Evolutionary conservation across 768 basidiomycete species (phyloP).

Genomic region (Dendrothele bispora): DNA sequence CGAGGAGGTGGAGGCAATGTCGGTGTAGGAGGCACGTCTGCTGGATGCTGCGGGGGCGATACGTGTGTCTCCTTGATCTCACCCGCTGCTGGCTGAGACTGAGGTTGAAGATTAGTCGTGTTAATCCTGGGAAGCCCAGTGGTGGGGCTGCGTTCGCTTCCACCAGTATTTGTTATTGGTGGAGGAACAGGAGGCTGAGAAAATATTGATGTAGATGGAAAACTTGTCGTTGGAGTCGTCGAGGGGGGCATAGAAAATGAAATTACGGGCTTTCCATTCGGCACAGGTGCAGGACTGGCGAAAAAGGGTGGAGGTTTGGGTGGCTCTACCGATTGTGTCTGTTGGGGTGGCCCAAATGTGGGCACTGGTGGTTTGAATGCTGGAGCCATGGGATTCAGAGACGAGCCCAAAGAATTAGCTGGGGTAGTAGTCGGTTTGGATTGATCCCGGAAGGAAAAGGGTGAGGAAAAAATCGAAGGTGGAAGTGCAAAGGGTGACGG

Average conservation of each 20-base stretch:
- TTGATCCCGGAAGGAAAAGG: too few relatives aligned
- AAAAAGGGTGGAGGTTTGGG: neutral
- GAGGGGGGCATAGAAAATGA: neutral
- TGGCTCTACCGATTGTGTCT: neutral
- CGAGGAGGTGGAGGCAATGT: slow-evolving; percentile 38
- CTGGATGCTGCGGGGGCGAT: too few relatives aligned
- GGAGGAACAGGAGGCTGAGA: neutral
- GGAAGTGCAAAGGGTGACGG: slow-evolving; percentile 19
- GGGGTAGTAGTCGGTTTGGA: too few relatives aligned
- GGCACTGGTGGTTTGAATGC: neutral
- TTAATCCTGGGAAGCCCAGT: slow-evolving; percentile 24
- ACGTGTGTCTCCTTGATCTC: too few relatives aligned
- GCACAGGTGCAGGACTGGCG: neutral
- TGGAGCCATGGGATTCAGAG: neutral
- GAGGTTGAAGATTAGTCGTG: too few relatives aligned
- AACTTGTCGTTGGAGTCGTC: neutral
- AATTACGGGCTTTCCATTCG: too few relatives aligned
- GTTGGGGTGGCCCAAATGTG: neutral
- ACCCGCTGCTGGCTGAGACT: too few relatives aligned
- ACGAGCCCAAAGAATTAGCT: too few relatives aligned
- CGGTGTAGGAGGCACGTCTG: too few relatives aligned
- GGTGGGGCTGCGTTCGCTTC: too few relatives aligned
- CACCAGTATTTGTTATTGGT: slow-evolving; percentile 9
- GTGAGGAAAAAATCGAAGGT: slow-evolving; percentile 23
- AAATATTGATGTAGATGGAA: neutral